These are phyloP conservation scores for Celoporthe dispersa DNA, from an alignment of 2,329 filamentous ascomycete species.

Conservation along the genomic window DNA sequence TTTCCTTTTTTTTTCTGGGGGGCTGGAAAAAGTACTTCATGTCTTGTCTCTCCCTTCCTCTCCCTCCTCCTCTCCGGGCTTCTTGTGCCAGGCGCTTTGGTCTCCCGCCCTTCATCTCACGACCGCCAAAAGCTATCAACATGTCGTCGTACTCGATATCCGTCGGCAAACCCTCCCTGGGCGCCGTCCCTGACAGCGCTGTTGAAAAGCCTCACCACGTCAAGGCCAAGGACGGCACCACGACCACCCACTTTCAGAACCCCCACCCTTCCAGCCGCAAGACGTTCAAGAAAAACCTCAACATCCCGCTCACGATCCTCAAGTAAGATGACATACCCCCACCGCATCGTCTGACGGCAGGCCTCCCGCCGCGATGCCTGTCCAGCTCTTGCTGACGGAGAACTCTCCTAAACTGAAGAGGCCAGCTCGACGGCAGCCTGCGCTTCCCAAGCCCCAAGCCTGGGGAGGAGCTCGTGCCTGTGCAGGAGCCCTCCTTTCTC, in stretches of 20 bases:
- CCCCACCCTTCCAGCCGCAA: slow-evolving; percentile 52
- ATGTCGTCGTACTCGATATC: slow-evolving; percentile 33
- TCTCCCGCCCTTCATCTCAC: neutral
- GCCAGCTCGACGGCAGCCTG: slow-evolving; percentile 41
- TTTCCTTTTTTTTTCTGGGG: neutral
- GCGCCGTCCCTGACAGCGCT: slow-evolving; percentile 47
- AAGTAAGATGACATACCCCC: slow-evolving; percentile 38
- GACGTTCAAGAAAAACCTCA: slow-evolving; percentile 25
- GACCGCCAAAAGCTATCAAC: slow-evolving; percentile 9
- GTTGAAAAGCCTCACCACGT: slow-evolving; percentile 54
- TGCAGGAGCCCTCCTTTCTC: slow-evolving; percentile 71
- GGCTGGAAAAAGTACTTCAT: neutral
- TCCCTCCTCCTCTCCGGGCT: neutral
- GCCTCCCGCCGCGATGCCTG: neutral
- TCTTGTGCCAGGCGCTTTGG: neutral
- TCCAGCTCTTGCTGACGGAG: slow-evolving; percentile 5
- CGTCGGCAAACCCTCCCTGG: slow-evolving; percentile 42
- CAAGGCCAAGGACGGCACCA: slow-evolving; percentile 43
- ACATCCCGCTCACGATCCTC: slow-evolving; percentile 40
- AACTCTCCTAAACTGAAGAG: slow-evolving; percentile 15
- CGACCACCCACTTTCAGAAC: slow-evolving; percentile 52
- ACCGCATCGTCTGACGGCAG: too few species aligned
- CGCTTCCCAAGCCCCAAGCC: slow-evolving; percentile 63
- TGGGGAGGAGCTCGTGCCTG: slow-evolving; percentile 60
- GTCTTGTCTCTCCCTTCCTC: neutral